These are phyloP conservation scores for Euphorbia pulcherrima DNA, from an alignment of 345 rosid species.

Conservation along the genomic window DNA sequence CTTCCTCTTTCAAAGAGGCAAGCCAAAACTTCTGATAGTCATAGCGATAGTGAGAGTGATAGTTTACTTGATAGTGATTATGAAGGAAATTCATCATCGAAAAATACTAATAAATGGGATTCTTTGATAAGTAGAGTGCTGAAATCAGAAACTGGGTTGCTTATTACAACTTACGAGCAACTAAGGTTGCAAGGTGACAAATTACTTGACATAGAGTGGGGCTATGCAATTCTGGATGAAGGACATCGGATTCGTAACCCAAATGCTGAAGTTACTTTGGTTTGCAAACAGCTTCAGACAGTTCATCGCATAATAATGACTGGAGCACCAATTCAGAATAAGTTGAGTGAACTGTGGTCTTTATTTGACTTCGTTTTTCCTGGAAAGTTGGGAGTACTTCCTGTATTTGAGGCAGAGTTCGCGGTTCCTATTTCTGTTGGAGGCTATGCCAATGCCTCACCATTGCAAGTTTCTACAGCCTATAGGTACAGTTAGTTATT, in stretches of 20 bases:
- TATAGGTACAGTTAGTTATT: conserved; percentile 50
- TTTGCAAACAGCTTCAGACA: conserved; percentile 95
- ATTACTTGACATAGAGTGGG: conserved; percentile 88
- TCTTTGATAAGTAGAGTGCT: conserved; percentile 73
- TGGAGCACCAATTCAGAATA: conserved; percentile 97
- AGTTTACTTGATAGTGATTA: conserved; percentile 58
- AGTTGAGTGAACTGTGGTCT: conserved; percentile 88
- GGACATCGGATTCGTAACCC: conserved; percentile 98
- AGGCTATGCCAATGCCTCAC: conserved; percentile 97
- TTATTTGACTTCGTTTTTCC: conserved; percentile 98
- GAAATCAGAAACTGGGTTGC: conserved; percentile 71
- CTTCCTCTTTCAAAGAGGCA: conserved; percentile 37
- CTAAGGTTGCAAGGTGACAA: conserved; percentile 77
- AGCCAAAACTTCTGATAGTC: conserved; percentile 51
- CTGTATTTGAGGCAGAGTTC: conserved; percentile 96
- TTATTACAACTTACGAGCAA: conserved; percentile 92
- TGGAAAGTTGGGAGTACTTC: conserved; percentile 91
- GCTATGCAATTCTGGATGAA: conserved; percentile 90
- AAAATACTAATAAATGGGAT: conserved; percentile 69
- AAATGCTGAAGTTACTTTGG: conserved; percentile 81
- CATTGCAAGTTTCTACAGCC: conserved; percentile 95
- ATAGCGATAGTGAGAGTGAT: conserved; percentile 72
- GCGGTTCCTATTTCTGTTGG: conserved; percentile 92
- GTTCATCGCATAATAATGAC: conserved; percentile 94
- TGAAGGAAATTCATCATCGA: conserved; percentile 40